Conservation (phyloP, 768 basidiomycete genomes). For the Amanita pallidorosea region DNA sequence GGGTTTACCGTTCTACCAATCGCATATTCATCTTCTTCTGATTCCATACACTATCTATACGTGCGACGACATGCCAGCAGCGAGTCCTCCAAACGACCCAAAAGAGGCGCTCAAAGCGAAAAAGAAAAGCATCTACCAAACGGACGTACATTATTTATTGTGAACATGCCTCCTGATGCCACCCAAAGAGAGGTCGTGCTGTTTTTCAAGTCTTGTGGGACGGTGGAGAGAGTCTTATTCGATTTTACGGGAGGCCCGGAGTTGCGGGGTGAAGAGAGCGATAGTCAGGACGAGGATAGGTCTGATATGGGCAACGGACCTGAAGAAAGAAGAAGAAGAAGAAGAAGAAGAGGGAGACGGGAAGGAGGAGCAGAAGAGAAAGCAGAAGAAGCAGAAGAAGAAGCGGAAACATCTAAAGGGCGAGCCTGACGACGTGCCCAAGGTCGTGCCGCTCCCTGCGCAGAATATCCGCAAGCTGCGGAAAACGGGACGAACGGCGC, state of each 20-base stretch:
- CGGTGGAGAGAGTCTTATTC: conserved; percentile 66
- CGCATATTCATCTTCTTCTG: conserved; percentile 30
- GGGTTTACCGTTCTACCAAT: conserved; percentile 42
- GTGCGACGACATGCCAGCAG: conserved; percentile 52
- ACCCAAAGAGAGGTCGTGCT: conserved; percentile 69
- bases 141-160: conserved; percentile 76
- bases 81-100: conserved; percentile 22
- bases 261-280: conserved; percentile 30
- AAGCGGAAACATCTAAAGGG: conserved; percentile 20
- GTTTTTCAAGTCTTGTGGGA: conserved; percentile 72
- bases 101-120: conserved; percentile 12
- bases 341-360: conserved; percentile 12
- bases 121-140: conserved; percentile 21
- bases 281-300: conserved; percentile 22
- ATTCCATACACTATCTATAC: conserved; percentile 57
- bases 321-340: conserved; percentile 11
- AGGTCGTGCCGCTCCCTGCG: conserved; percentile 51
- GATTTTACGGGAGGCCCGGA: conserved; percentile 29
- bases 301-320: conserved; percentile 17
- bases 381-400: conserved; percentile 20
- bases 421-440: conserved; percentile 26
- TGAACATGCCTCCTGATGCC: conserved; percentile 83
- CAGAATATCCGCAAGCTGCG: conserved; percentile 42
- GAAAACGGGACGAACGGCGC: conserved; percentile 56
- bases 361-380: conserved; percentile 24